These are phyloP conservation scores for Phytopythium boreale DNA, from an alignment of 352 stramenopile species.

Conservation along the genomic window DNA sequence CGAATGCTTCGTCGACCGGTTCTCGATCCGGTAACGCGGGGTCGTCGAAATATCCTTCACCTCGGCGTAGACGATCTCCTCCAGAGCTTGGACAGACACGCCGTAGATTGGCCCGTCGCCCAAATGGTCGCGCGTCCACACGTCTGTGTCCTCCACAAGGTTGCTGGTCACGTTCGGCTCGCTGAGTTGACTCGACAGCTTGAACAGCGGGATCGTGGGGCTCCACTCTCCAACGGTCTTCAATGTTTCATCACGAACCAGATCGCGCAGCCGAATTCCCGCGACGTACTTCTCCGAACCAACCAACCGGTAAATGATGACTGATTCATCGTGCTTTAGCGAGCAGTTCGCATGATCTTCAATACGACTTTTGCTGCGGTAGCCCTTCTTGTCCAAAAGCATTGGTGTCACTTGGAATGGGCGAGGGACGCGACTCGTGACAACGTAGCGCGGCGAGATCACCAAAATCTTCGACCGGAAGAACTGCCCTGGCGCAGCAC, in stretches of 20 bases:
- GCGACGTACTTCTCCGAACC: constrained; percentile 72
- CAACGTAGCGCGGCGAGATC: constrained; percentile 72
- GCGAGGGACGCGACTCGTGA: constrained; percentile 63
- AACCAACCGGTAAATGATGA: constrained; percentile 65
- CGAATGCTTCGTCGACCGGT: constrained; percentile 66
- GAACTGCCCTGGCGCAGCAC: constrained; percentile 78
- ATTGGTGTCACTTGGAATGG: constrained; percentile 69
- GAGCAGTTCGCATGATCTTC: constrained; percentile 33
- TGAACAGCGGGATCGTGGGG: constrained; percentile 44
- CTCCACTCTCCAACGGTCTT: constrained; percentile 59
- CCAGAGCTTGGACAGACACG: constrained; percentile 47
- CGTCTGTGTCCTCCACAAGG: constrained; percentile 38
- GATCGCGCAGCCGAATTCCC: constrained; percentile 64
- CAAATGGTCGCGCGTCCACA: constrained; percentile 71
- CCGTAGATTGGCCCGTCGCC: constrained; percentile 75
- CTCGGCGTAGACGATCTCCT: constrained; percentile 70
- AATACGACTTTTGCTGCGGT: constrained; percentile 25
- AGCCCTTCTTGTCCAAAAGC: constrained; percentile 75
- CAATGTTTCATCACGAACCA: constrained; percentile 31
- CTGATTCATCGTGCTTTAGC: constrained; percentile 48
- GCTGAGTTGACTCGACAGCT: constrained; percentile 33
- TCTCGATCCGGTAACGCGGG: constrained; percentile 83
- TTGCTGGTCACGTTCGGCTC: constrained; percentile 42
- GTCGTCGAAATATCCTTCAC: constrained; percentile 65
- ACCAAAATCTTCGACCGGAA: constrained; percentile 80